phyloP scores from a whole-genome alignment of 73 alveolate species.

The Durusdinium trenchii region DNA sequence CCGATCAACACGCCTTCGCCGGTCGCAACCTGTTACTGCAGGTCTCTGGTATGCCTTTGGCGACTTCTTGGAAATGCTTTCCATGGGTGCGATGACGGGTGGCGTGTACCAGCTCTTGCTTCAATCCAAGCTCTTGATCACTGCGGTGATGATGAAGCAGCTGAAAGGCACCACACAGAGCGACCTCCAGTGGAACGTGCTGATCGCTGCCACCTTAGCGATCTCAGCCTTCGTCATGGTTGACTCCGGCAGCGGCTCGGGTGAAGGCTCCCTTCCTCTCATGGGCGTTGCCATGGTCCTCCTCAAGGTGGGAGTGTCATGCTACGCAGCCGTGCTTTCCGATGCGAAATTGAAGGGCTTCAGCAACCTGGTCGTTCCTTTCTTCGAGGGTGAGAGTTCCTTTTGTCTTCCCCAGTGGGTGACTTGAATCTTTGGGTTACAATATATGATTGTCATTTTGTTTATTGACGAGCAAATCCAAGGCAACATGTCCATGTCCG shows the following conservation, averaged over 20 bases:
- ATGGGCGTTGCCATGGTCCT: constrained; percentile 79
- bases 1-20: too few species aligned
- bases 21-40: too few species aligned
- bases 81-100: constrained; percentile 90
- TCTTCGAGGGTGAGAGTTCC: too few species aligned
- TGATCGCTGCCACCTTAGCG: constrained; percentile 70
- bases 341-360: constrained; percentile 47
- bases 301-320: constrained; percentile 51
- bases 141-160: constrained; percentile 64
- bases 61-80: constrained; percentile 73
- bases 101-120: constrained; percentile 62
- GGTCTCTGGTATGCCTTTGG: constrained; percentile 74
- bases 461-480: too few species aligned
- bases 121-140: constrained; percentile 70
- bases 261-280: constrained; percentile 35
- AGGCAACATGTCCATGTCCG: constrained; percentile 74
- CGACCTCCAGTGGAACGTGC: constrained; percentile 69
- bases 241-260: constrained; percentile 44
- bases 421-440: too few species aligned
- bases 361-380: not conserved
- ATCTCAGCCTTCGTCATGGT: constrained; percentile 65
- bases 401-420: too few species aligned
- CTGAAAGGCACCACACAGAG: constrained; percentile 75
- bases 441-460: too few species aligned
- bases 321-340: constrained; percentile 72